Conservation (phyloP, 305 asterid species). For the Fraxinus nigra region DNA sequence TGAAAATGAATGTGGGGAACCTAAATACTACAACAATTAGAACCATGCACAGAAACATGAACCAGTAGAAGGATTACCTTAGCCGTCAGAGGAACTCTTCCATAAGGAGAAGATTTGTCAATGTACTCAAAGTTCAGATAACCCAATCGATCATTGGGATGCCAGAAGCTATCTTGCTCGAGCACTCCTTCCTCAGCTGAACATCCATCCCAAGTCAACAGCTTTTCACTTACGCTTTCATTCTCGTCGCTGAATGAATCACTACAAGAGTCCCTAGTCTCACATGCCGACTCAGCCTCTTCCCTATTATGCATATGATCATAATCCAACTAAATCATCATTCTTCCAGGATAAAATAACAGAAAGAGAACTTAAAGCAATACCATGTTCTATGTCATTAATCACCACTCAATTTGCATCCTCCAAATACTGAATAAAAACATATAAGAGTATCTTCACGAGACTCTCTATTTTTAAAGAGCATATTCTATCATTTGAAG, state of each 20-base stretch:
- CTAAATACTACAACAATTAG: no score
- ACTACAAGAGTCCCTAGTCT: constrained; percentile 81
- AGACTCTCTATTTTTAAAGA: no score
- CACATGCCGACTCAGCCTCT: constrained; percentile 69
- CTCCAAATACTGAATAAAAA: neutral
- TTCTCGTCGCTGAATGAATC: constrained; percentile 69
- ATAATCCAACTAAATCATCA: neutral
- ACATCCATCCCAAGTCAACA: constrained; percentile 91
- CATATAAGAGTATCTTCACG: no score
- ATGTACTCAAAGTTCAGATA: constrained; percentile 77
- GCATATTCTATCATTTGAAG: no score
- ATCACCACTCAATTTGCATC: neutral
- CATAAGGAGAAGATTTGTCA: constrained; percentile 89
- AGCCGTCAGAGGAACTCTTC: constrained; percentile 83
- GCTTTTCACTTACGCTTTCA: constrained; percentile 84
- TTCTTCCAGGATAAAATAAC: neutral
- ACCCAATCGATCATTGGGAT: constrained; percentile 76
- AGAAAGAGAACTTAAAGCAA: neutral
- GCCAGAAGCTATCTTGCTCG: constrained; percentile 68
- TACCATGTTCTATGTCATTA: neutral
- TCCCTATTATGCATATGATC: constrained; percentile 44
- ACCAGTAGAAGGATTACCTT: constrained; percentile 45
- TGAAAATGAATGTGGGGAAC: no score
- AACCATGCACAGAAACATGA: neutral
- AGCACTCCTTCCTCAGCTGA: constrained; percentile 80